Conservation (phyloP, 257 asterid species). For the Verbena officinalis region DNA sequence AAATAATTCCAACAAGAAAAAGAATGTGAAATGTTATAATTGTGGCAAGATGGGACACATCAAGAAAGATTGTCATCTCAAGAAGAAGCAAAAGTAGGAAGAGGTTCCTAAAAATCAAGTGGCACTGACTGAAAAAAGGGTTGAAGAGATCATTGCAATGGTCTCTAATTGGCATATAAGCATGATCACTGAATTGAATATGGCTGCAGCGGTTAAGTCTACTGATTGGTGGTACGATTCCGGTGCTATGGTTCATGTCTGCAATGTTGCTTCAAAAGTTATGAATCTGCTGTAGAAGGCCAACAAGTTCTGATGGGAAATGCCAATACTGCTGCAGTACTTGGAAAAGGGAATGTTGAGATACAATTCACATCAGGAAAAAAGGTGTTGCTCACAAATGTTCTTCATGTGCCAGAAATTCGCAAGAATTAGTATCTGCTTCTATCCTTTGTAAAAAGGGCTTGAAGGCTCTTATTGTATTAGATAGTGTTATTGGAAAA, state of each 20-base stretch:
- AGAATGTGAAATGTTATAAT: background rate
- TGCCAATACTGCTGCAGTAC: background rate
- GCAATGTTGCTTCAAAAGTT: background rate
- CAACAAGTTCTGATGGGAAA: background rate
- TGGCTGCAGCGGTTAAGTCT: background rate
- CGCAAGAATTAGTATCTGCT: background rate
- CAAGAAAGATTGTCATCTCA: background rate
- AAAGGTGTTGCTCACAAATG: background rate
- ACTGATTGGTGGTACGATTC: background rate
- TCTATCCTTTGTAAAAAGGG: background rate
- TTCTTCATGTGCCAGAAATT: background rate
- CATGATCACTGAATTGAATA: background rate
- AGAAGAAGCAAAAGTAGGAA: background rate
- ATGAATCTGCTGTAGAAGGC: background rate
- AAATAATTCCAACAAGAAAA: background rate
- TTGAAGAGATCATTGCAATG: background rate
- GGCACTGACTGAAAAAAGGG: background rate
- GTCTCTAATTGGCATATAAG: background rate
- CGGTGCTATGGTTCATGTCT: background rate
- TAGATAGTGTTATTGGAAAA: background rate
- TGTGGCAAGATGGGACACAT: background rate
- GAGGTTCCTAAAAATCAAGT: background rate
- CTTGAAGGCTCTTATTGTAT: background rate
- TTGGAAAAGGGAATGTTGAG: background rate
- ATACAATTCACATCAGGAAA: background rate